Evolutionary conservation across 495 filamentous ascomycete genomes (phyloP).

Genomic region (Aspergillus sclerotioniger): DNA sequence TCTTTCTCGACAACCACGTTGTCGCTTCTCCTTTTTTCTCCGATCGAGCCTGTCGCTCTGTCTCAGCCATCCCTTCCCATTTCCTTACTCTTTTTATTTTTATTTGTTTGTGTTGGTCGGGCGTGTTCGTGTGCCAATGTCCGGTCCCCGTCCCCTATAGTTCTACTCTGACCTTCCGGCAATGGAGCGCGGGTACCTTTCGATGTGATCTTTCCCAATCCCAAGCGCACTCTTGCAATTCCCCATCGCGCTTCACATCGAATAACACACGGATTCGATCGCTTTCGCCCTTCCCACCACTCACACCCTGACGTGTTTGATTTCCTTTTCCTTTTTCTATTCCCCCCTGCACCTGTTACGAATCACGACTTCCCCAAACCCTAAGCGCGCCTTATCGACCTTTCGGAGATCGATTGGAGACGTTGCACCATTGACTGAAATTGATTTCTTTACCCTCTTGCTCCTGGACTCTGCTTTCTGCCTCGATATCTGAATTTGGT

Average conservation of each 20-base stretch:
- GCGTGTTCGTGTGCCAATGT: slow-evolving; percentile 27
- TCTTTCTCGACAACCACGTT: slow-evolving; percentile 16
- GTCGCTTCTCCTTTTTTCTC: slow-evolving; percentile 18
- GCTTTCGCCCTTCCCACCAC: slow-evolving; percentile 27
- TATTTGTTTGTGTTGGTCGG: slow-evolving; percentile 35
- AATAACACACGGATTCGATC: slow-evolving; percentile 23
- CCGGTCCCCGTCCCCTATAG: slow-evolving; percentile 14
- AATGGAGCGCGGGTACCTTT: slow-evolving; percentile 22
- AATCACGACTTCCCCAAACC: slow-evolving; percentile 38
- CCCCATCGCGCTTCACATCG: slow-evolving; percentile 21
- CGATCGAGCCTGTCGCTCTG: slow-evolving; percentile 22
- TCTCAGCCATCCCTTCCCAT: slow-evolving; percentile 21
- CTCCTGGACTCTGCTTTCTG: background rate
- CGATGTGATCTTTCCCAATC: slow-evolving; percentile 23
- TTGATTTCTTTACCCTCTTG: slow-evolving; percentile 16
- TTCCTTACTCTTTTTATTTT: slow-evolving; percentile 27
- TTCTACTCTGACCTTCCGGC: slow-evolving; percentile 12
- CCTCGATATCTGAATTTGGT: background rate
- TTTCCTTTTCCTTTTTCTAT: slow-evolving; percentile 32
- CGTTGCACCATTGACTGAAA: slow-evolving; percentile 18
- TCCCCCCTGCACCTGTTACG: slow-evolving; percentile 33
- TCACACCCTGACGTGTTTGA: slow-evolving; percentile 28
- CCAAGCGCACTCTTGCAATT: slow-evolving; percentile 11
- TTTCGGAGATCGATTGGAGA: slow-evolving; percentile 9
- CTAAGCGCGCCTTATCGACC: slow-evolving; percentile 26